Percentiles rank a stretch among this genome's conserved stretches.
Conservation (phyloP, 371 early-diverging fungal species). For the Mortierella sp. region DNA sequence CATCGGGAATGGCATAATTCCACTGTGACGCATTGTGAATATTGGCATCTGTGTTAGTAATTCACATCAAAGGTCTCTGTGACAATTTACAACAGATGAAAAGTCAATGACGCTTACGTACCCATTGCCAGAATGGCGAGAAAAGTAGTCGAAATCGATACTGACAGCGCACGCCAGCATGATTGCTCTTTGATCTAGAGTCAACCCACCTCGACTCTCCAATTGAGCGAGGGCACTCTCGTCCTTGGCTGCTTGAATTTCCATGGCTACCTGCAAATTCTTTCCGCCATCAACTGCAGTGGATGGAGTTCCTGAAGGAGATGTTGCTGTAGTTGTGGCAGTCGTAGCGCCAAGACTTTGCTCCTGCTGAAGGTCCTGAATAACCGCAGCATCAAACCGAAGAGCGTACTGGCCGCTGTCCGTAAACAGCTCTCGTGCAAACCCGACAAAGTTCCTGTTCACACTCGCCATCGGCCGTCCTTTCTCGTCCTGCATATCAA, state of each 20-base stretch:
- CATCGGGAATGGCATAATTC: conserved; percentile 46
- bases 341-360: conserved; percentile 46
- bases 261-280: conserved; percentile 29
- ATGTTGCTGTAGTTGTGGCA: conserved; percentile 18
- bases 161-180: conserved; percentile 87
- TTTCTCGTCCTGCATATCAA: conserved; percentile 76
- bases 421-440: conserved; percentile 91
- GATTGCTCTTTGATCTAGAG: conserved; percentile 88
- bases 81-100: neutral
- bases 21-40: conserved; percentile 14
- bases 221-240: conserved; percentile 42
- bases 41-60: neutral
- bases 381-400: conserved; percentile 79
- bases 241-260: conserved; percentile 54
- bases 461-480: conserved; percentile 75
- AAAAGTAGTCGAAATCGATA: conserved; percentile 95
- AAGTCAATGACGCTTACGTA: conserved; percentile 32
- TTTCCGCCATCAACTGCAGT: neutral
- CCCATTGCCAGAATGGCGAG: conserved; percentile 80
- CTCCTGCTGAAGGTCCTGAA: conserved; percentile 55
- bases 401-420: conserved; percentile 90
- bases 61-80: neutral
- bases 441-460: conserved; percentile 87
- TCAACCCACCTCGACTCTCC: conserved; percentile 65
- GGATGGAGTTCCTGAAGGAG: neutral